These are phyloP conservation scores for Blastobotrys attinorum DNA, from an alignment of 805 yeast genomes.

Conservation along the genomic window DNA sequence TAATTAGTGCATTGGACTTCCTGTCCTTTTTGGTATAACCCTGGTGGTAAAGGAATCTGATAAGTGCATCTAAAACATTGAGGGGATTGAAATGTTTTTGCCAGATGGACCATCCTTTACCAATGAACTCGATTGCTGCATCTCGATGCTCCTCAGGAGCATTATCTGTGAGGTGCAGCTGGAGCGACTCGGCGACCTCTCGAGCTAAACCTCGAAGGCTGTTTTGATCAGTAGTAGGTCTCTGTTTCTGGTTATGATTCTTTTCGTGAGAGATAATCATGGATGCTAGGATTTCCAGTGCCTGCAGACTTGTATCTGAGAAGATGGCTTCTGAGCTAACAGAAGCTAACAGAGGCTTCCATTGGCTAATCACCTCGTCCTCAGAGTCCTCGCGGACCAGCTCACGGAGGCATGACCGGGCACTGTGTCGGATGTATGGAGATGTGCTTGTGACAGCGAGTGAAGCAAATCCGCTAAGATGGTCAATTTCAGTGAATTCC, in stretches of 20 bases:
- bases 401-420: conserved; percentile 5
- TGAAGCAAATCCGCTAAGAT: conserved; percentile 5
- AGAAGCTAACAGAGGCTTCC: conserved; percentile 9
- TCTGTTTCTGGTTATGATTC: neutral
- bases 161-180: conserved; percentile 11
- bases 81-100: conserved; percentile 19
- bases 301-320: conserved; percentile 1
- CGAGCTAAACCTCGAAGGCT: conserved; percentile 2
- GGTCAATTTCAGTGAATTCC: neutral
- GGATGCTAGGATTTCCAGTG: conserved; percentile 6
- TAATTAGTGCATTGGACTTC: neutral
- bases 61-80: conserved; percentile 12
- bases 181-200: conserved; percentile 14
- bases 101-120: conserved; percentile 19
- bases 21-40: conserved; percentile 10
- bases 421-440: neutral
- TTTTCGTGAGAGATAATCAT: conserved; percentile 4
- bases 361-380: conserved; percentile 3
- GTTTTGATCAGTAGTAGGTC: neutral
- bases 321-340: conserved; percentile 5
- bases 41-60: conserved; percentile 10
- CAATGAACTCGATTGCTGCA: conserved; percentile 17
- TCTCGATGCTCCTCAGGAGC: conserved; percentile 12
- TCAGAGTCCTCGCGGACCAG: neutral
- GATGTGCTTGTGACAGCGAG: neutral